Evolutionary conservation across 192 early-diverging fungal genomes (phyloP), one percentile per base, ranked within the genome.

Genomic region (Podila clonocystis): DNA sequence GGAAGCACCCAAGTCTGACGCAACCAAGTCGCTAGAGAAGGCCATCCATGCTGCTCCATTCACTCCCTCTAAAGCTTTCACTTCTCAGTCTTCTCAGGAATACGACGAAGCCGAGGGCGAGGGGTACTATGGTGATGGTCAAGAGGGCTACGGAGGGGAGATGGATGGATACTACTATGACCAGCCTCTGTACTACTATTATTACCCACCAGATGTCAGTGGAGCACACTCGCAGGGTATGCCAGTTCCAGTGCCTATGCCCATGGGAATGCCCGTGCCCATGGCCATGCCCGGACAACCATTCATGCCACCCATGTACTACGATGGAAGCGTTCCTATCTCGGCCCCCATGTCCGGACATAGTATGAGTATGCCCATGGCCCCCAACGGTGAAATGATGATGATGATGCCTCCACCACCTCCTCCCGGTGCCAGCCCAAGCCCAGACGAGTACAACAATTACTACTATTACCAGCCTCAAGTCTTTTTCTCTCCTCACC

Each of bases 131-230:
- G 70, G 29, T 31, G 67, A 60, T 3, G 41, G 19, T 9, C 19
- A 62, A 19, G 60, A 62, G 28, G 29, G 29, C 19, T 50, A 50
- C 24, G 65, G 59, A 29, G 67, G 59, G 1, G 70, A 20, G 45
- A 6, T 50, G 20, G 62, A 72, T 1, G 77, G 77, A 19, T 80
- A 73, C 28, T 80, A 80, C 34, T 80, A 73, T 31, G 77, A 73
- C 48, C 77, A 80, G 61, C 77, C 77, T 26, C 65, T 80, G 66
- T 73, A 73, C 28, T 80, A 80, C 26, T 80, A 80, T 29, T 80
- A 80, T 19, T 80, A 80, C 50, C 77, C 77, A 9, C 62, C 77
- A 5, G 1, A 34, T 26, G 19, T 61, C 77, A 13, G 60, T 33
- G 4, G 64, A 62, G 15, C 22, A 30, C 24, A 31, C 63, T 24